Base-by-base conservation (phyloP, 176 grass and related monocot genomes). In the Thinopyrum elongatum region DNA sequence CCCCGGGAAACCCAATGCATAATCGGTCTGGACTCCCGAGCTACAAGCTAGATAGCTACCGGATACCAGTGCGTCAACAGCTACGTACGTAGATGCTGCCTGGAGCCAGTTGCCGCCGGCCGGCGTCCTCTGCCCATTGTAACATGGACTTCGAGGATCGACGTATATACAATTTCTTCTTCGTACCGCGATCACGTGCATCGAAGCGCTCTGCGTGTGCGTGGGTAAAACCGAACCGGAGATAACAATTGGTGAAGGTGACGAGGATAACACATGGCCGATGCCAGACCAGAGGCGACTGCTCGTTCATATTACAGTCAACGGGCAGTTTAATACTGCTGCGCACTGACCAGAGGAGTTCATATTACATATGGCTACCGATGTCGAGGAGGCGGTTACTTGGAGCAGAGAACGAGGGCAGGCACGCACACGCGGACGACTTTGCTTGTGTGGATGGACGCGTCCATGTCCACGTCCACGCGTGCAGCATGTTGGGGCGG, bases 401-500 rank as follows among this genome's bases (percentile, higher is more conserved):
- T 76, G 82, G 26, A 75, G 42, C 39, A 0, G 6, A 49, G 71
- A 2, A 27, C 71, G 71, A 74, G 71, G 71, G 23, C 29, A 67
- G 0, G 59, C 59, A 23, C 34, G 63, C 59, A 49, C 79, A 16
- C n/a, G n/a, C n/a, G n/a, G 28, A 38, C 26, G 71, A 89, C 76
- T 84, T 87, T 42, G 79, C 60, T 77, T 59, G 86, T 70, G 77
- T 80, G 7, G 60, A 76, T 42, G 42, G 77, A 6, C 35, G 70
- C 70, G 16, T 2, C 46, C 34, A 59, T 60, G 41, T 42, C 41
- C 41, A 1, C 42, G 17, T 58, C 78, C 83, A 38, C 78, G 79
- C 73, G 72, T 69, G 79, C 64, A 55, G 80, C 41, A 42, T 83
- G 84, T 66, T 90, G 84, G 89, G 34, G 84, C 63, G 55, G 84